Base-by-base conservation (phyloP, 257 asterid genomes). In the Fraxinus pennsylvanica region DNA sequence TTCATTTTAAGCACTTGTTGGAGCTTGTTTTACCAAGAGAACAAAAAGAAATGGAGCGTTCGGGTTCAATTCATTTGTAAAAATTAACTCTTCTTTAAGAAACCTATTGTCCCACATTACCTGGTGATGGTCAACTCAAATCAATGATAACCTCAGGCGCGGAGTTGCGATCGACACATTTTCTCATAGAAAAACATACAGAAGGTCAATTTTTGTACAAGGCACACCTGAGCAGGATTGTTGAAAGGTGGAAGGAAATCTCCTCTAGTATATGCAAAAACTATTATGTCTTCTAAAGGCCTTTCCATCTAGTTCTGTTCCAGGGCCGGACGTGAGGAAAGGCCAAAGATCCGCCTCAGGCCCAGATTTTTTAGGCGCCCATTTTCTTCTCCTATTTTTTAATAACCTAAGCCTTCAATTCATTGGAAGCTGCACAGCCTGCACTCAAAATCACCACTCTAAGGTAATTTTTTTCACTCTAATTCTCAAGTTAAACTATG, bases 141-240 rank as follows among this genome's bases (percentile, higher is more conserved):
- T 3, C 29, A 74, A 29, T 9, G 67, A 30, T 72, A 67, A 54
- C 32, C 8, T 14, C 39, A 52, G 47, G 33, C 14, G 35, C 59
- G 27, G 52, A 70, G 75, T 50, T 38, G 32, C 9, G 43, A 17
- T 61, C 6, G 61, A 54, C 10, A 54, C 32, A 59, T 59, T n/a
- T 33, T 73, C 65, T 68, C 54, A 61, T 70, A 30, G 29, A 54
- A 47, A 75, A 33, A 22, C 45, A 47, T n/a, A 35, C 3, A 74
- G 71, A 73, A 76, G 71, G 73, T 61, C 33, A 74, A 29, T 15
- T 29, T 25, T 54, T 15, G 69, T 29, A 25, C 6, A 43, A 30
- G 66, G 50, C 75, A 76, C 78, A 94, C 99, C 97, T 95, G 99
- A 29, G 98, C 98, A 67, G 99, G 97, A 83, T 93, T 93, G 87